Evolutionary conservation across 2,329 filamentous ascomycete genomes (phyloP).

Genomic region (Chaetomiaceae sp.): DNA sequence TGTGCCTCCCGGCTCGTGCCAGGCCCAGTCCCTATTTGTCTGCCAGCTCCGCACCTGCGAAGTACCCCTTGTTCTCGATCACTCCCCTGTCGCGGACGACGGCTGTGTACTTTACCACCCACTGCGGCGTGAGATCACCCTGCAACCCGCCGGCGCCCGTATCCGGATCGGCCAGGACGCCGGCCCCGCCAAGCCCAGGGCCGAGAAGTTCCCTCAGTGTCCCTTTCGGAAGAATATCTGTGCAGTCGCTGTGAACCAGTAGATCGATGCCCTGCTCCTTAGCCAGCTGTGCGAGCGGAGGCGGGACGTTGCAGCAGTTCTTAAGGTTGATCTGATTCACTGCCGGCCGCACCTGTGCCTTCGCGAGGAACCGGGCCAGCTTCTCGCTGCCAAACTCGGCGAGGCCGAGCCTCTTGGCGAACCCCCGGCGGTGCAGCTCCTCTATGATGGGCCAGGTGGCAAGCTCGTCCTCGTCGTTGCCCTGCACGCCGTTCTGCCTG

Average conservation of each 20-base stretch:
- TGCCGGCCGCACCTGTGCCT: conserved; percentile 64
- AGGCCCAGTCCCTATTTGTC: conserved; percentile 28
- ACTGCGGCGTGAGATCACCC: conserved; percentile 78
- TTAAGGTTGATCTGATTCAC: conserved; percentile 96
- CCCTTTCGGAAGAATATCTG: conserved; percentile 79
- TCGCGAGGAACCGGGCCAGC: conserved; percentile 67
- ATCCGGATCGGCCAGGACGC: conserved; percentile 57
- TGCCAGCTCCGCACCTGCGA: conserved; percentile 71
- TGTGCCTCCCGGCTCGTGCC: background rate
- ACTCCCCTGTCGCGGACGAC: conserved; percentile 91
- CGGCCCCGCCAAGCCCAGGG: conserved; percentile 63
- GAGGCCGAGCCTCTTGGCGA: conserved; percentile 71
- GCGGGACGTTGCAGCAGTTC: conserved; percentile 93
- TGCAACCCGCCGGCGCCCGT: conserved; percentile 50
- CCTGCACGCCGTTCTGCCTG: conserved; percentile 54
- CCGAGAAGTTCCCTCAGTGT: conserved; percentile 81
- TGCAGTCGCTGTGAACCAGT: conserved; percentile 89
- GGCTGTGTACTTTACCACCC: conserved; percentile 96
- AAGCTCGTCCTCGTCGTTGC: conserved; percentile 61
- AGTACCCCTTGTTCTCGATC: conserved; percentile 97
- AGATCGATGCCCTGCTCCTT: conserved; percentile 78
- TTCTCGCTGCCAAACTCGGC: conserved; percentile 88
- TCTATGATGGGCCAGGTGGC: conserved; percentile 69
- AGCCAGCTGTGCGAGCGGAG: conserved; percentile 77
- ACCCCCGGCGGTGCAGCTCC: conserved; percentile 61